Conservation (phyloP, 805 yeast genomes). For the Hanseniaspora nectarophila region DNA sequence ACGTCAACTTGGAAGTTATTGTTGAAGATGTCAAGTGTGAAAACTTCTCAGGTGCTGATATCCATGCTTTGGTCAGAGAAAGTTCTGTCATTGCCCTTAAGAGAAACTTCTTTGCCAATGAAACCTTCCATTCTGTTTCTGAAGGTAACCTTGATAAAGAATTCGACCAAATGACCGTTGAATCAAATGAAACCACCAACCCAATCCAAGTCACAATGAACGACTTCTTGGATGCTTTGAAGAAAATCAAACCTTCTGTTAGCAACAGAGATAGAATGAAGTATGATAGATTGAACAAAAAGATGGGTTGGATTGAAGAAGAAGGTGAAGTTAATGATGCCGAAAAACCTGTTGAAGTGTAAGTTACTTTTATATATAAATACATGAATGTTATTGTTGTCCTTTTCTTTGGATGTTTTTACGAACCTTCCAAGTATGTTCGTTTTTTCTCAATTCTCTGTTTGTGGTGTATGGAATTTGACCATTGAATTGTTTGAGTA, state of each 20-base stretch:
- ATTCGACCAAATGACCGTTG: constrained; percentile 30
- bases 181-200: constrained; percentile 16
- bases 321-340: constrained; percentile 20
- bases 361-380: background rate
- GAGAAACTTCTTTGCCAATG: constrained; percentile 49
- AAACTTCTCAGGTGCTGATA: constrained; percentile 92
- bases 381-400: constrained; percentile 21
- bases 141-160: constrained; percentile 37
- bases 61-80: constrained; percentile 81
- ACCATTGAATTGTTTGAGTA: constrained; percentile 17
- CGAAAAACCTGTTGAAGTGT: constrained; percentile 1
- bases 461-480: constrained; percentile 12
- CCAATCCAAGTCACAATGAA: constrained; percentile 44
- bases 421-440: constrained; percentile 47
- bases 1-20: constrained; percentile 49
- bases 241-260: constrained; percentile 76
- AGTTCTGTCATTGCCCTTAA: constrained; percentile 86
- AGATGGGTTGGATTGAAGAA: constrained; percentile 57
- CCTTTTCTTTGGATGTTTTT: constrained; percentile 43
- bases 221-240: constrained; percentile 64
- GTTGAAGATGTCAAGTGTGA: constrained; percentile 71
- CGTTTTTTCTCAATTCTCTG: constrained; percentile 30
- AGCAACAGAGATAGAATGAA: constrained; percentile 69
- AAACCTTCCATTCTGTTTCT: constrained; percentile 33
- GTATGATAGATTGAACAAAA: constrained; percentile 61